These are phyloP conservation scores for Paragyromitra xinjiangensis DNA, from an alignment of 495 filamentous ascomycete species.

Conservation along the genomic window DNA sequence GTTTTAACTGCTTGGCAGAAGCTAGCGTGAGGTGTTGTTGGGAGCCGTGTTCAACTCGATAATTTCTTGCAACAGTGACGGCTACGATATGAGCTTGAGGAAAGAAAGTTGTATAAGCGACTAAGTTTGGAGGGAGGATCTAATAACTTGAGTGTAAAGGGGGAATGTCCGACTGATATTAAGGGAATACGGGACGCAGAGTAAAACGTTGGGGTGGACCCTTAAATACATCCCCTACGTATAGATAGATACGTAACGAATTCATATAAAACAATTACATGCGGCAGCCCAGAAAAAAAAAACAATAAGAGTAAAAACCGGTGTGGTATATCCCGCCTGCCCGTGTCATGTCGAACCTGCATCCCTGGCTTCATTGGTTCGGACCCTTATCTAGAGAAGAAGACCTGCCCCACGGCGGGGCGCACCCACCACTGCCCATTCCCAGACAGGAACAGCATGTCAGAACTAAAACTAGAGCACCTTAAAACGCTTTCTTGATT, in stretches of 20 bases:
- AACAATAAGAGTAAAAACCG: slow-evolving; percentile 14
- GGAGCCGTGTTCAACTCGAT: slow-evolving; percentile 11
- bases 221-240: slow-evolving; percentile 42
- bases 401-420: slow-evolving; percentile 46
- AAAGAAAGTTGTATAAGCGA: background rate
- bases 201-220: slow-evolving; percentile 41
- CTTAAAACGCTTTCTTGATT: slow-evolving; percentile 22
- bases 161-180: slow-evolving; percentile 35
- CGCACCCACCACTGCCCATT: background rate
- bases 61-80: background rate
- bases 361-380: slow-evolving; percentile 29
- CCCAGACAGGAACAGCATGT: slow-evolving; percentile 28
- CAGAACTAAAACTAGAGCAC: slow-evolving; percentile 37
- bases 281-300: slow-evolving; percentile 9
- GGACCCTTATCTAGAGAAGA: slow-evolving; percentile 33
- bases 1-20: slow-evolving; percentile 29
- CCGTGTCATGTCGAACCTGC: slow-evolving; percentile 28
- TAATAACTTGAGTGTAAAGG: slow-evolving; percentile 10
- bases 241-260: slow-evolving; percentile 40
- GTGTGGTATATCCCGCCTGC: slow-evolving; percentile 27
- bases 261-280: slow-evolving; percentile 30
- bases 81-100: background rate
- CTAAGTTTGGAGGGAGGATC: background rate
- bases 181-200: slow-evolving; percentile 27
- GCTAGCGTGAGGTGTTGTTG: slow-evolving; percentile 22